phyloP scores from a whole-genome alignment of 352 stramenopile genomes.

The Phytophthora cryptogea region DNA sequence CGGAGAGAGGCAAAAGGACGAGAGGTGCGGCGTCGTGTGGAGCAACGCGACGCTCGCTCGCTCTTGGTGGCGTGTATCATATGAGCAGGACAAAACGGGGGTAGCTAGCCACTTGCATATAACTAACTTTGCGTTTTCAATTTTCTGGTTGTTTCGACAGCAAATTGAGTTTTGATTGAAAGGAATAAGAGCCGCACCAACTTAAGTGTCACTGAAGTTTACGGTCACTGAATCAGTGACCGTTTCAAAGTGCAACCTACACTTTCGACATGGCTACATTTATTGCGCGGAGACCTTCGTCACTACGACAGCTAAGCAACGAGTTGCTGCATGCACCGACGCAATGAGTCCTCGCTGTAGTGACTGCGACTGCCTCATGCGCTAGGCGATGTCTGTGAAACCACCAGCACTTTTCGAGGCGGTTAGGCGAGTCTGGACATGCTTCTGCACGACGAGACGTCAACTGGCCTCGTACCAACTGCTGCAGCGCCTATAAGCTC shows the following conservation, averaged over 20 bases:
- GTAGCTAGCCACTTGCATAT: constrained; percentile 35
- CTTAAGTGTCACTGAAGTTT: too few relatives aligned
- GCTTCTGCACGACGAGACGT: constrained; percentile 1
- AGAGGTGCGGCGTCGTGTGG: constrained; percentile 8
- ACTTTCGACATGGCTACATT: constrained; percentile 33
- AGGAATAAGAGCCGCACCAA: too few relatives aligned
- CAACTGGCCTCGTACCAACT: constrained; percentile 7
- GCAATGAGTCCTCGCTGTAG: background rate
- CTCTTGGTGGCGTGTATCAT: constrained; percentile 36
- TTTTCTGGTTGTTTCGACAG: constrained; percentile 7
- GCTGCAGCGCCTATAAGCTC: background rate
- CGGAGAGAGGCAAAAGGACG: background rate
- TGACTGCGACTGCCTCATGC: background rate
- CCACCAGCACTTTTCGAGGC: constrained; percentile 1
- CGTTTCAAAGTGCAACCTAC: constrained; percentile 34
- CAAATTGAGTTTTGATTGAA: too few relatives aligned
- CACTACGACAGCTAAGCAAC: constrained; percentile 3
- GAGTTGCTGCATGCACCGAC: background rate
- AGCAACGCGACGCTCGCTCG: constrained; percentile 4
- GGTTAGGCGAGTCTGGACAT: constrained; percentile 2
- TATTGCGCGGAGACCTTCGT: constrained; percentile 6
- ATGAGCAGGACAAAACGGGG: constrained; percentile 20
- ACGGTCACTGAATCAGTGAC: too few relatives aligned
- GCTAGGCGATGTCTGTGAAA: background rate
- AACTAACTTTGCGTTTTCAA: constrained; percentile 21